These are phyloP conservation scores for Cicer yamashitae DNA, from an alignment of 306 rosid species.

Conservation along the genomic window DNA sequence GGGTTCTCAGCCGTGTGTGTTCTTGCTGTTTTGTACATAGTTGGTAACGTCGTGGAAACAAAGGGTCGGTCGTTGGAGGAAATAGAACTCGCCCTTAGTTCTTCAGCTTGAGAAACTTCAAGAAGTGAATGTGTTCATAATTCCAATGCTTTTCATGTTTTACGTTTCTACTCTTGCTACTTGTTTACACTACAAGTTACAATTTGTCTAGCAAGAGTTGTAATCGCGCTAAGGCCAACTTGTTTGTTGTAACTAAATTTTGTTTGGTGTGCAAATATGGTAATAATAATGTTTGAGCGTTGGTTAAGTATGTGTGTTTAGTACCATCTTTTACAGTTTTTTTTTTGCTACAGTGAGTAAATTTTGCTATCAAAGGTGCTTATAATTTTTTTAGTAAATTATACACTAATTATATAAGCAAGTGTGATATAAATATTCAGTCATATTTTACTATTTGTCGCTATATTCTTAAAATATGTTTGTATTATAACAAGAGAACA, in stretches of 20 bases:
- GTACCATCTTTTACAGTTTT: conserved; percentile 25
- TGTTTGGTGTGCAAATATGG: conserved; percentile 31
- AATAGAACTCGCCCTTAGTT: conserved; percentile 78
- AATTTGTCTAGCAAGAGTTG: background rate
- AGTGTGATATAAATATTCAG: no score
- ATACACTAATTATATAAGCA: no score
- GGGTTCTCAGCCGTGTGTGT: conserved; percentile 78
- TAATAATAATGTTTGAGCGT: conserved; percentile 19
- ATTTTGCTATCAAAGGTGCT: no score
- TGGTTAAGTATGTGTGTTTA: conserved; percentile 13
- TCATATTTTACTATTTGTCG: no score
- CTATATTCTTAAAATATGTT: no score
- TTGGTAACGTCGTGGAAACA: conserved; percentile 88
- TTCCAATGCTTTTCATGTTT: conserved; percentile 33
- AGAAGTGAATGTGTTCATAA: conserved; percentile 35
- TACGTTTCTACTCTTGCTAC: conserved; percentile 17
- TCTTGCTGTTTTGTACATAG: conserved; percentile 87
- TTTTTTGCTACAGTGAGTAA: background rate
- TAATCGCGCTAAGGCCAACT: conserved; percentile 16
- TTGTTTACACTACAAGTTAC: background rate
- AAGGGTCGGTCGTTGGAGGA: conserved; percentile 97
- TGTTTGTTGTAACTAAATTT: conserved; percentile 35
- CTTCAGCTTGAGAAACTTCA: conserved; percentile 54
- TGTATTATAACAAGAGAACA: no score
- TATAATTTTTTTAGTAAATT: no score